Evolutionary conservation across 2,329 filamentous ascomycete genomes (phyloP).

Genomic region (Lasiodiplodia sp.): DNA sequence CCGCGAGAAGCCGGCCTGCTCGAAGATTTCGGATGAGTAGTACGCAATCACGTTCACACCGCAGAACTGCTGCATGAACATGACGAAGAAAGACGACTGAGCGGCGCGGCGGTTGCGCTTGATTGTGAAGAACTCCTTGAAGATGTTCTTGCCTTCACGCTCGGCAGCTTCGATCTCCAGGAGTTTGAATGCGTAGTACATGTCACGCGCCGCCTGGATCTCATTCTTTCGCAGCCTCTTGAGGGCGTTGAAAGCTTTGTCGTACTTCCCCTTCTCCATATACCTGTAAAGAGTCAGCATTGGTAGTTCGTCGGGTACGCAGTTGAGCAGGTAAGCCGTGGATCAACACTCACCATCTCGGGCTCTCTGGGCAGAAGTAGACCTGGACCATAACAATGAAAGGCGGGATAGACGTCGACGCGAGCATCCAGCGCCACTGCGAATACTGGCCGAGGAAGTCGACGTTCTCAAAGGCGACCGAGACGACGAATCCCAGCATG

Average conservation of each 20-base stretch:
- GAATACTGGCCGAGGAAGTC: neutral
- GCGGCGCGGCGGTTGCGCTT: constrained; percentile 42
- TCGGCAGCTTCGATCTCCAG: constrained; percentile 49
- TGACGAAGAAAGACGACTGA: constrained; percentile 41
- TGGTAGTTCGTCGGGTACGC: too few species aligned
- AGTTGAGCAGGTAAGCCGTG: too few species aligned
- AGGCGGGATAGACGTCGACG: constrained; percentile 21
- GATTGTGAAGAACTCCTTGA: constrained; percentile 39
- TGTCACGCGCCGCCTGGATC: constrained; percentile 62
- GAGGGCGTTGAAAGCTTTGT: constrained; percentile 52
- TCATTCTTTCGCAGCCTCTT: constrained; percentile 50
- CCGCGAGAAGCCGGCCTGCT: constrained; percentile 36
- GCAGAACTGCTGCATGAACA: constrained; percentile 45
- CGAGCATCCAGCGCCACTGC: constrained; percentile 30
- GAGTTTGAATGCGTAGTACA: constrained; percentile 59
- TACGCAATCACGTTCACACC: constrained; percentile 45
- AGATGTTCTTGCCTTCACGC: constrained; percentile 42
- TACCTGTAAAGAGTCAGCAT: constrained; percentile 31
- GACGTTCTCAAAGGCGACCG: constrained; percentile 39
- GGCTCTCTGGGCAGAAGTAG: constrained; percentile 45
- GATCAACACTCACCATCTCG: constrained; percentile 44
- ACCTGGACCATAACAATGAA: constrained; percentile 29
- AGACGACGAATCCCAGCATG: constrained; percentile 52
- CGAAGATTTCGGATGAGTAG: constrained; percentile 42
- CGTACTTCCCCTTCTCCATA: constrained; percentile 51